phyloP scores from a whole-genome alignment of 1,139 yeast species.

The Candida labiduridarum region DNA sequence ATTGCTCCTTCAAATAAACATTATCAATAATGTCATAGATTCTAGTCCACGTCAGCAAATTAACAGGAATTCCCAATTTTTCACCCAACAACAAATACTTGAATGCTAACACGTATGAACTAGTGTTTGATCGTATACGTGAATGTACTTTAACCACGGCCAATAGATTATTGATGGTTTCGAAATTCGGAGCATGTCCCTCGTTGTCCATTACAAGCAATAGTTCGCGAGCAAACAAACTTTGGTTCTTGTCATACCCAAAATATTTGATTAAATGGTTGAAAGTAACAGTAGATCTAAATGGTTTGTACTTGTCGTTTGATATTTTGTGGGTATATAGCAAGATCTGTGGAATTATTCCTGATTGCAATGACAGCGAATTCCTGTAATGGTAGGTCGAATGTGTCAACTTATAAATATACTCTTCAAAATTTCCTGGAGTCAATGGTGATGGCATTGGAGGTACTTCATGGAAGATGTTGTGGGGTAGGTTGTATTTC shows the following conservation, averaged over 20 bases:
- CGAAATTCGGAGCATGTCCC: constrained; percentile 43
- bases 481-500: constrained; percentile 22
- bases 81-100: constrained; percentile 35
- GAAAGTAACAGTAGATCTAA: constrained; percentile 40
- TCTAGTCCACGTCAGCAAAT: constrained; percentile 40
- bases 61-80: constrained; percentile 30
- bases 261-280: constrained; percentile 46
- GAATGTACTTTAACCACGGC: constrained; percentile 37
- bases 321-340: constrained; percentile 42
- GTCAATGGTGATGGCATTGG: constrained; percentile 33
- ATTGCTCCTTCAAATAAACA: constrained; percentile 39
- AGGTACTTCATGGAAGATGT: constrained; percentile 37
- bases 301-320: constrained; percentile 30
- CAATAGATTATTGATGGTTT: constrained; percentile 42
- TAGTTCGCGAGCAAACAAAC: constrained; percentile 44
- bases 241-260: constrained; percentile 46
- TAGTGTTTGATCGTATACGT: constrained; percentile 34
- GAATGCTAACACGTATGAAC: constrained; percentile 32
- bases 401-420: constrained; percentile 42
- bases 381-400: constrained; percentile 34
- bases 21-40: constrained; percentile 43
- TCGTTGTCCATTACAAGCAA: constrained; percentile 46
- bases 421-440: constrained; percentile 34
- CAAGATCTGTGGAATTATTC: constrained; percentile 42
- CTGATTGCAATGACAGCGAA: constrained; percentile 39